These are phyloP conservation scores for Lichtheimia hyalospora DNA, from an alignment of 371 early-diverging fungal species.

Conservation along the genomic window DNA sequence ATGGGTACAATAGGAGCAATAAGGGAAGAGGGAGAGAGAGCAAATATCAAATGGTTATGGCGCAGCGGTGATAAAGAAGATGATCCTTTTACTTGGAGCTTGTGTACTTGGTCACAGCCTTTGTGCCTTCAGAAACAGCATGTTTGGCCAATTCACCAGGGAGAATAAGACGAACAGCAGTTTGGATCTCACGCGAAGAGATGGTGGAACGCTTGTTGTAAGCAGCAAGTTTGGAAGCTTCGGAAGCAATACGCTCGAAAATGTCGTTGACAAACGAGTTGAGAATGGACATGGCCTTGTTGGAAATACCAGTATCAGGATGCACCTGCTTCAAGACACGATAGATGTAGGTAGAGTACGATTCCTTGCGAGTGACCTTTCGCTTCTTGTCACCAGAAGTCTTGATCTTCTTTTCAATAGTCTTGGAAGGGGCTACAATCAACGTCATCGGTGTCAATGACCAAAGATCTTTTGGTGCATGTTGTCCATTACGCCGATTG, in stretches of 20 bases:
- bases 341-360: slow-evolving; percentile 95
- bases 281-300: slow-evolving; percentile 98
- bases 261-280: slow-evolving; percentile 98
- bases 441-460: no score
- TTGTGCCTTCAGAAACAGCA: slow-evolving; percentile 98
- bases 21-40: slow-evolving; percentile 5
- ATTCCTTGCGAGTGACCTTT: slow-evolving; percentile 77
- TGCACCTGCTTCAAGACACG: slow-evolving; percentile 97
- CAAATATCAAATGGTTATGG: neutral
- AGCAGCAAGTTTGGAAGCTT: slow-evolving; percentile 92
- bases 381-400: slow-evolving; percentile 54
- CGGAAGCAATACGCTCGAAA: slow-evolving; percentile 90
- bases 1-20: slow-evolving; percentile 9
- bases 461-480: no score
- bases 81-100: slow-evolving; percentile 76
- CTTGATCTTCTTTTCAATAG: slow-evolving; percentile 52
- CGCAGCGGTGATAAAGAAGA: no score
- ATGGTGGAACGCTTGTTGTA: slow-evolving; percentile 97
- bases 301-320: slow-evolving; percentile 97
- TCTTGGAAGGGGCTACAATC: slow-evolving; percentile 62
- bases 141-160: slow-evolving; percentile 98
- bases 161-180: slow-evolving; percentile 90
- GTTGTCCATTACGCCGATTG: no score
- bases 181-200: slow-evolving; percentile 95
- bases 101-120: slow-evolving; percentile 97